Evolutionary conservation across 2,329 filamentous ascomycete species (phyloP).

Genomic region (Sclerotinia minor): DNA sequence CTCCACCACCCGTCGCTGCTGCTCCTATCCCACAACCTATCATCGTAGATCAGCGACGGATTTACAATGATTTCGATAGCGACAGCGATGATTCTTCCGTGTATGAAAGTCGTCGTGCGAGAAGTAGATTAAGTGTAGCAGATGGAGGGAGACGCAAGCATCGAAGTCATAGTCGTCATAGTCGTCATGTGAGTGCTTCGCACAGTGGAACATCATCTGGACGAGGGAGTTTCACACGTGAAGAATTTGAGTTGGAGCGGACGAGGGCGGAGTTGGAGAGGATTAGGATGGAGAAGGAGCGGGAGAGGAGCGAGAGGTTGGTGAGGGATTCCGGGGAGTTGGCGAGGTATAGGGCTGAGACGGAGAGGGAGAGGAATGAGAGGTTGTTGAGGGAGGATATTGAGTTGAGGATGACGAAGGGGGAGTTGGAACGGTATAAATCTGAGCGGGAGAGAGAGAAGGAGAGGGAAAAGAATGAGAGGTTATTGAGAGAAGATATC

Average conservation of each 20-base stretch:
- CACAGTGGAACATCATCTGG: neutral
- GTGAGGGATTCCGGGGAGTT: conserved; percentile 43
- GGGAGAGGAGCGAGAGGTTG: conserved; percentile 48
- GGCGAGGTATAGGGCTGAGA: conserved; percentile 3
- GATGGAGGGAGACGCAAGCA: neutral
- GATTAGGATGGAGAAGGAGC: conserved; percentile 45
- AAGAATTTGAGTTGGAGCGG: conserved; percentile 45
- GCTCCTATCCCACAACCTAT: conserved; percentile 45
- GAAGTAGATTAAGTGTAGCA: conserved; percentile 34
- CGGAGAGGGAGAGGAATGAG: conserved; percentile 36
- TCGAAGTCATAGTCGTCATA: conserved; percentile 22
- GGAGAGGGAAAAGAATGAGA: conserved; percentile 7
- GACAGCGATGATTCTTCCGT: conserved; percentile 17
- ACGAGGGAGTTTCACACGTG: conserved; percentile 32
- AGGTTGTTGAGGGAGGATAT: conserved; percentile 48
- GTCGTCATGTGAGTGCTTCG: conserved; percentile 21
- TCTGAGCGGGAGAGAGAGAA: neutral
- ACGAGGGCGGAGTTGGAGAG: conserved; percentile 49
- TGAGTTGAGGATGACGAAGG: conserved; percentile 8
- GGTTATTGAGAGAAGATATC: conserved; percentile 2
- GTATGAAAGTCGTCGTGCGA: neutral
- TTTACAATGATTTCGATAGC: conserved; percentile 16
- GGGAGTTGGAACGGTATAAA: conserved; percentile 13
- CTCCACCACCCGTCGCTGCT: conserved; percentile 7
- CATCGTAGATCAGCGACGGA: conserved; percentile 52